Conservation (phyloP, 2,329 filamentous ascomycete species). For the Hymenoscyphus infarciens region DNA sequence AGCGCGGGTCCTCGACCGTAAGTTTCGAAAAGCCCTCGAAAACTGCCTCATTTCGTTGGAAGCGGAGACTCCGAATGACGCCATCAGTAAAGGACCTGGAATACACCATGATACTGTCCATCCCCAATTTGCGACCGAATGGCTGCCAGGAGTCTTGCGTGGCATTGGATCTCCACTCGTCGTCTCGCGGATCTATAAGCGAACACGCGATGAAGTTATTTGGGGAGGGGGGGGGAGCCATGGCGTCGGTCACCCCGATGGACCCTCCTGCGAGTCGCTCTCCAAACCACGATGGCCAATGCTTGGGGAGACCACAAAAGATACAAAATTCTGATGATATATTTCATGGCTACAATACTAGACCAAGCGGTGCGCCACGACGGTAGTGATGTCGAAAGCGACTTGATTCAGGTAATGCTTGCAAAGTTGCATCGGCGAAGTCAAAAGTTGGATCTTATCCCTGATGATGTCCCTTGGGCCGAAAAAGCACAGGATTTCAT, state of each 20-base stretch:
- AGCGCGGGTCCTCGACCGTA: slow-evolving; percentile 24
- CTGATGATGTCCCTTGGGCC: slow-evolving; percentile 9
- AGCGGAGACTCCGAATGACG: slow-evolving; percentile 5
- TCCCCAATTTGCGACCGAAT: slow-evolving; percentile 50
- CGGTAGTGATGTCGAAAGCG: slow-evolving; percentile 18
- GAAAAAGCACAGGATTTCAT: slow-evolving; percentile 12
- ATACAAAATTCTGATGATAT: slow-evolving; percentile 52
- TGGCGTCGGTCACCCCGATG: slow-evolving; percentile 63
- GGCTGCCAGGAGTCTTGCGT: slow-evolving; percentile 59
- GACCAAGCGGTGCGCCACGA: slow-evolving; percentile 14
- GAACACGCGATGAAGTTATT: slow-evolving; percentile 60
- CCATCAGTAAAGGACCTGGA: background rate
- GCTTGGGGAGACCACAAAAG: slow-evolving; percentile 41
- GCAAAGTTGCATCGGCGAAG: slow-evolving; percentile 44
- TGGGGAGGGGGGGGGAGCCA: slow-evolving; percentile 45
- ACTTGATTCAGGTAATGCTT: slow-evolving; percentile 40
- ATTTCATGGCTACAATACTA: background rate
- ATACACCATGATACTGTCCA: slow-evolving; percentile 46
- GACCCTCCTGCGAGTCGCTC: slow-evolving; percentile 56
- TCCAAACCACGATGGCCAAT: slow-evolving; percentile 44
- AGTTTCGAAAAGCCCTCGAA: slow-evolving; percentile 11
- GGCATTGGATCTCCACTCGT: slow-evolving; percentile 44
- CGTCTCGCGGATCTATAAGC: slow-evolving; percentile 47
- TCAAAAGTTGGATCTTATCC: slow-evolving; percentile 38
- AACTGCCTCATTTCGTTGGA: slow-evolving; percentile 14